Evolutionary conservation across 257 asterid genomes (phyloP), one percentile per base, ranked within the genome.

Genomic region (Forsythia suspensa): DNA sequence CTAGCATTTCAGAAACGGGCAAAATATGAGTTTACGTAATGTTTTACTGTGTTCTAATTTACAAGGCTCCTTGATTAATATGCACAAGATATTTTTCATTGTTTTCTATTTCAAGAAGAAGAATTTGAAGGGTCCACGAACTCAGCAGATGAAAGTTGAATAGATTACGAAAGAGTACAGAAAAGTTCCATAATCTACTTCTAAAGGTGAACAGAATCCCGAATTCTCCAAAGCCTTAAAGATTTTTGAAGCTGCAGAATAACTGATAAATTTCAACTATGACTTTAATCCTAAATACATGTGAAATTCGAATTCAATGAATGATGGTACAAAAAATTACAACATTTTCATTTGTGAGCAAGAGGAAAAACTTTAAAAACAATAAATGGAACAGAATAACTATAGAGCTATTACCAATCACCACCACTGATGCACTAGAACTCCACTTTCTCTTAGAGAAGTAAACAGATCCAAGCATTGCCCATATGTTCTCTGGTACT

Each of bases 361-460:
- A 24, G 24, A 29, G 38, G 11, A 29, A 6, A 63, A 63, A 63
- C 40, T 63, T 21, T 29, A 8, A 10, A 63, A 63, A 24, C 38
- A 63, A 24, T 39, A 63, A 63, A 29, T 63, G 70, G 40, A 29
- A 63, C 40, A 63, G 37, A 21, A 9, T 10, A 24, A 12, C 40
- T 29, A 29, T 21, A 8, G 10, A 24, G 70, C 70, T 63, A 63
- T 63, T 20, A 51, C 43, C 57, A 66, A 40, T 83, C 79, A 89
- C 90, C 90, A 89, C 91, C 91, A 87, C 52, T 87, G 89, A 37
- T 89, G 94, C 70, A 80, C 89, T 48, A 84, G 81, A 7, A 39
- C 76, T 2, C 91, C 94, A 79, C 65, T 84, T 0, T 81, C 46
- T 79, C 91, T 78, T 0, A 89, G 89, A 2, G 83, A 36, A 6